These are phyloP conservation scores for Amaranthus hypochondriacus DNA, from an alignment of 148 eudicot species.

Conservation along the genomic window DNA sequence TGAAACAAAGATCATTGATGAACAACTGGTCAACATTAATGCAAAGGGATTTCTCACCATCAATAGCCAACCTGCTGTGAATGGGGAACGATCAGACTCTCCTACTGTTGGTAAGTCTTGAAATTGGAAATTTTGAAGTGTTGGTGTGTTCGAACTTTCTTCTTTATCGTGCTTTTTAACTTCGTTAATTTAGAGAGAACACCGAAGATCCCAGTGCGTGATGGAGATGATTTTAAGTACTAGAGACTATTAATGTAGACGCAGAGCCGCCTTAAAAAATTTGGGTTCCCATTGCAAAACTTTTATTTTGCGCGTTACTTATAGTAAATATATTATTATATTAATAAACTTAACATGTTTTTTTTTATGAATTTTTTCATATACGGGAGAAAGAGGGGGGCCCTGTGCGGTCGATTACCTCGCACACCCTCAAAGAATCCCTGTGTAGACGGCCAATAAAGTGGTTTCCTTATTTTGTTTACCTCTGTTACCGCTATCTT, in stretches of 20 bases:
- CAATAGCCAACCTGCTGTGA: conserved; percentile 95
- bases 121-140: background rate
- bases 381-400: no score
- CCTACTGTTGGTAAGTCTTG: conserved; percentile 64
- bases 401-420: no score
- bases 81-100: conserved; percentile 81
- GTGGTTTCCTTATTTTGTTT: background rate
- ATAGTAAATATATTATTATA: no score
- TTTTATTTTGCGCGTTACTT: no score
- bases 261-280: no score
- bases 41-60: conserved; percentile 83
- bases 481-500: background rate
- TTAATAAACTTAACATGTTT: no score
- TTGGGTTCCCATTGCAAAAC: background rate
- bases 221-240: background rate
- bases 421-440: no score
- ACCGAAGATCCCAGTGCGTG: background rate
- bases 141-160: background rate
- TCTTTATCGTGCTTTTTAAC: background rate
- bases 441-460: no score
- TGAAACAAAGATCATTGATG: conserved; percentile 82
- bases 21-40: conserved; percentile 60
- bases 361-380: no score
- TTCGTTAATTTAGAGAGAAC: background rate
- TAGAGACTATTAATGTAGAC: no score